Base-by-base conservation (phyloP, 2,329 filamentous ascomycete genomes). In the Clarireedia paspali region DNA sequence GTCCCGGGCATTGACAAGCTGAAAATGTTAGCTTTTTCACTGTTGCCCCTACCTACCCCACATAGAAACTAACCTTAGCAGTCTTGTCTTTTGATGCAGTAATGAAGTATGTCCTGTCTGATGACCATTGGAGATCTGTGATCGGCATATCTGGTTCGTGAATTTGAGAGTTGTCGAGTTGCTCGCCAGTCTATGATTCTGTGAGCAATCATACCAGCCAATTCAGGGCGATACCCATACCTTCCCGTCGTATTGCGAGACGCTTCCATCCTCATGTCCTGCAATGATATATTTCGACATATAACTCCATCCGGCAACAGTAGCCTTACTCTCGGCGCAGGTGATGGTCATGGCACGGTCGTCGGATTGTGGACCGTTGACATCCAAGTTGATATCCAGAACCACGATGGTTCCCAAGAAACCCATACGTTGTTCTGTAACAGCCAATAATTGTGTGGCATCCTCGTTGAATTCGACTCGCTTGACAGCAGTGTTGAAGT, bases 391-490 rank as follows among this genome's bases (percentile, higher is more conserved):
- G 79, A 99, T 88, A 72, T 96, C 89, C 70, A 95, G 82, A 62
- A 97, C 91, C 60, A 92, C 86, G 68, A 99, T 96, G 65, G 91
- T 95, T 70, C 89, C 90, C 63, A 97, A 80, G 75, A 90, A 92
- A 65, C 94, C 94, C 84, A 95, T 96, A 69, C 94, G 90, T 87
- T 96, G 96, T 79, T 99, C 94, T 53, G 94, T 99, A 62, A 99
- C 91, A 62, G 90, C 92, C 63, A 99, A 79, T 67, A 99, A 80
- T 76, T 89, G 84, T 69, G 83, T 87, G 68, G 92, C 94, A 74
- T 99, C 94, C 69, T 95, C 88, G 71, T 85, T 91, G 79, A 99
- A 99, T 76, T 96, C 92, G 72, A 96, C 91, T 68, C 94, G 85
- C 84, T 99, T 97, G 74, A 99, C 90, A 63, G 91, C 91, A 46